A percentile compares a stretch with the other conserved stretches of the same genome.
These are phyloP conservation scores for Dispira simplex DNA, from an alignment of 192 early-diverging fungal species.

Conservation along the genomic window DNA sequence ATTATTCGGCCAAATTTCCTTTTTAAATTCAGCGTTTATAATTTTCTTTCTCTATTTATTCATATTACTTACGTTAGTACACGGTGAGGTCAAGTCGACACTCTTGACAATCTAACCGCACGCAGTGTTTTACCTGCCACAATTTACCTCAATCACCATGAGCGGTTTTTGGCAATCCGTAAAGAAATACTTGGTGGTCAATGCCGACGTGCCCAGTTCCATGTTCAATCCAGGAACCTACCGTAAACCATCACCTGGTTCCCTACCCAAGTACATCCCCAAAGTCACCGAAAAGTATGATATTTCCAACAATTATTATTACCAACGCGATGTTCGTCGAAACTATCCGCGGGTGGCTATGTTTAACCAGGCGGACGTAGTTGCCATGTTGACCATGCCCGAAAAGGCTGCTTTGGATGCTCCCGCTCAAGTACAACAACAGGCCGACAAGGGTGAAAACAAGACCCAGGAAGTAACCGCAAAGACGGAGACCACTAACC, in stretches of 20 bases:
- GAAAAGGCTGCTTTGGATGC: background rate
- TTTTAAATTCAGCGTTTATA: no score
- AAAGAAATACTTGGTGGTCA: conserved; percentile 30
- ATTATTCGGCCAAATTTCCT: no score
- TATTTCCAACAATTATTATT: conserved; percentile 79
- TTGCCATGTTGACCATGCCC: conserved; percentile 30
- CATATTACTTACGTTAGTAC: no score
- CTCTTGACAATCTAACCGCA: no score
- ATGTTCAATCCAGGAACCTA: conserved; percentile 49
- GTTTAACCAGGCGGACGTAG: conserved; percentile 66
- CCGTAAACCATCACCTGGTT: conserved; percentile 46
- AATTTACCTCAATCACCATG: background rate
- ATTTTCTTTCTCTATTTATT: no score
- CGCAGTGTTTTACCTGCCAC: no score
- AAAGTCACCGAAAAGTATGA: conserved; percentile 38
- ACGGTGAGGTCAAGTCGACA: no score
- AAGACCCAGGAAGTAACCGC: background rate
- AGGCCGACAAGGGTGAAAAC: background rate
- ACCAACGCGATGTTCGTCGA: conserved; percentile 76
- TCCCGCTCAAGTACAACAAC: background rate
- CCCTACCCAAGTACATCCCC: conserved; percentile 33
- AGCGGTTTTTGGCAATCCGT: conserved; percentile 13
- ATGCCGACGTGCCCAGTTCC: conserved; percentile 43
- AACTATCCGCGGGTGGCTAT: conserved; percentile 78
- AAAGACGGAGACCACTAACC: background rate